Conservation (phyloP, 2,329 filamentous ascomycete genomes). For the Keithomyces neogunnii region DNA sequence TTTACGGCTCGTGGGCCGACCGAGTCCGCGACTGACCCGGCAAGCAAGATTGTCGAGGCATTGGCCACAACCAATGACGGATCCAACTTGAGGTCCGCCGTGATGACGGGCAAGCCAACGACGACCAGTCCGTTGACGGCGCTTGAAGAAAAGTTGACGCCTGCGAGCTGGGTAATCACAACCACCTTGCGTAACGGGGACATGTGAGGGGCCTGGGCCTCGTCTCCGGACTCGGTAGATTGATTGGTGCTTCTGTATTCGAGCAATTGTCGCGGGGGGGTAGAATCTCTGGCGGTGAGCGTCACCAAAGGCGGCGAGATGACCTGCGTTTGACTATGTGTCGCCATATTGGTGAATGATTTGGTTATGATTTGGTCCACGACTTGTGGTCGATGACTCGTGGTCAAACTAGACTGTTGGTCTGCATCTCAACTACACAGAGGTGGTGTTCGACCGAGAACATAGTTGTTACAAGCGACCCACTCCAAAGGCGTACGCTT, state of each 20-base stretch:
- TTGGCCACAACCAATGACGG: conserved; percentile 29
- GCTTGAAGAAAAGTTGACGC: conserved; percentile 3
- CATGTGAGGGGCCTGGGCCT: neutral
- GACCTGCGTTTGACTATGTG: conserved; percentile 1
- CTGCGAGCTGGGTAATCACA: neutral
- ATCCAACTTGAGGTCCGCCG: conserved; percentile 24
- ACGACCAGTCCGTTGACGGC: conserved; percentile 20
- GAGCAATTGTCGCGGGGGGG: neutral
- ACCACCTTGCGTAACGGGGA: conserved; percentile 3
- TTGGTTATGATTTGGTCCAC: too few relatives aligned
- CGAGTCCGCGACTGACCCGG: conserved; percentile 29
- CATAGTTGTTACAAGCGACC: neutral
- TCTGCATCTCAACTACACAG: neutral
- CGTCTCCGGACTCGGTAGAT: neutral
- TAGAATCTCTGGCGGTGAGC: neutral
- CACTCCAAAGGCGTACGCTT: neutral
- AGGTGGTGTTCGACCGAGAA: neutral
- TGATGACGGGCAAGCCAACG: conserved; percentile 32
- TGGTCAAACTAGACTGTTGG: too few relatives aligned
- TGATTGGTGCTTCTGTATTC: neutral
- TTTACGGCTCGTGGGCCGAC: conserved; percentile 24
- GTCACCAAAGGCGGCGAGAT: neutral
- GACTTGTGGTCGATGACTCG: too few relatives aligned
- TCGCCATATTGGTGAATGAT: neutral
- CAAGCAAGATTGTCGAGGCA: conserved; percentile 27